Evolutionary conservation across 164 flowering plant species (phyloP), one percentile per base, ranked within the genome.

Genomic region (Liquidambar formosana): DNA sequence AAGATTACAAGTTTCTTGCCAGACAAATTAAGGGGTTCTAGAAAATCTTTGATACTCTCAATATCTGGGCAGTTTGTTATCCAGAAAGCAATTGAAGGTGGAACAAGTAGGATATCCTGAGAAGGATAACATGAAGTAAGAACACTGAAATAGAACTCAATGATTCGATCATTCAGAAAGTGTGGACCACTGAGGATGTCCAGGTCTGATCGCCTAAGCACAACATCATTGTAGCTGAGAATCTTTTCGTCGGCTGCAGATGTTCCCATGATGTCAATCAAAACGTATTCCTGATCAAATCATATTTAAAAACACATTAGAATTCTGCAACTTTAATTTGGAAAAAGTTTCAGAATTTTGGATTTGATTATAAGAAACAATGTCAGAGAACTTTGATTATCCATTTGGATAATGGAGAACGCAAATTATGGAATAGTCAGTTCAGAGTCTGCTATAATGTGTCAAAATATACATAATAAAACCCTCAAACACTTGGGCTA

Each of bases 61-160:
- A 3, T 15, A 61, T 82, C 89, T 0, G 83, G 82, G 75, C 94
- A 93, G 67, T 89, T 89, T 52, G 76, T 45, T 26, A 89, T 72
- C 97, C 91, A 95, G 76, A 85, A 93, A 10, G 96, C 73, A 66
- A 93, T 85, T 4, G 88, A 78, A 54, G 99, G 97, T 19, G 96
- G 84, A 60, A 86, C 85, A n/a, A 95, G 80, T 11, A 84, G 75
- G 48, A 87, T 79, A 27, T 83, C 86, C 25, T 83, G 57, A 3
- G 91, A 79, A 53, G 86, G 61, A 68, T 66, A 76, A 66, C 58
- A 38, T 16, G 96, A 75, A 53, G 82, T 63, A 3, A 95, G 89
- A 70, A 82, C 85, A 69, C 89, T 88, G 71, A 93, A 86, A 61
- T 88, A 93, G 71, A 95, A 95, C 73, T 91, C 97, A 6, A 95